Evolutionary conservation across 2,329 filamentous ascomycete genomes (phyloP).

Genomic region (Ophiostoma himal-ulmi): DNA sequence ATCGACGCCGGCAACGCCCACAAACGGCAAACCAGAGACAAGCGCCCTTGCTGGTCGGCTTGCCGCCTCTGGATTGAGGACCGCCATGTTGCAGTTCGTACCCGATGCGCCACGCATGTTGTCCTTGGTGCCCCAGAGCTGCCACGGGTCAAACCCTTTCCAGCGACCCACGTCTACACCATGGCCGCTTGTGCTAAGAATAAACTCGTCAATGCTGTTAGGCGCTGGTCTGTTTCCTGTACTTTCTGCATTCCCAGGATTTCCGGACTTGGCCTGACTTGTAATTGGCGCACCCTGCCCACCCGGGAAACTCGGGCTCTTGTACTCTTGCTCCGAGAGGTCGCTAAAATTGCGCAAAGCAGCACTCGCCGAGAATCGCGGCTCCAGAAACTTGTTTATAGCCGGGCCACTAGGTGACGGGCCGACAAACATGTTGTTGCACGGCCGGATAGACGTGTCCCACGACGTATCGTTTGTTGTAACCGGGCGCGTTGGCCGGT

Average conservation of each 20-base stretch:
- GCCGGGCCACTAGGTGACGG: not conserved
- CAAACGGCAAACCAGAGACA: not conserved
- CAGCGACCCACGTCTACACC: not conserved
- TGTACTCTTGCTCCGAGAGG: slow-evolving; percentile 17
- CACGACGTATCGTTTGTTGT: slow-evolving; percentile 5
- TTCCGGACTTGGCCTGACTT: not conserved
- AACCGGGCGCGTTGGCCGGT: not conserved
- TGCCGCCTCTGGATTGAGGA: not conserved
- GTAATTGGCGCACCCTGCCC: not conserved
- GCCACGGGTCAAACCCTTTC: slow-evolving; percentile 17
- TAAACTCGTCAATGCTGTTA: slow-evolving; percentile 20
- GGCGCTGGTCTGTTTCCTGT: slow-evolving; percentile 6
- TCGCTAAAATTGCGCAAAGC: slow-evolving; percentile 16
- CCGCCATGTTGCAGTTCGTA: not conserved
- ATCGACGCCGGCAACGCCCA: not conserved
- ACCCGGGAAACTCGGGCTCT: slow-evolving; percentile 6
- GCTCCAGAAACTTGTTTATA: not conserved
- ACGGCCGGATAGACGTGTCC: slow-evolving; percentile 3
- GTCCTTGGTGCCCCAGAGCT: slow-evolving; percentile 13
- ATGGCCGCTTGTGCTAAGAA: not conserved
- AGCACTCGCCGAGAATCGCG: not conserved
- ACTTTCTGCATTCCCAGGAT: not conserved
- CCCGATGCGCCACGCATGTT: not conserved
- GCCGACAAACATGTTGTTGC: not conserved
- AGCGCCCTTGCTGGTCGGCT: not conserved